phyloP scores from a whole-genome alignment of 2,329 filamentous ascomycete species.

The Aspergillus quadrilineatus region DNA sequence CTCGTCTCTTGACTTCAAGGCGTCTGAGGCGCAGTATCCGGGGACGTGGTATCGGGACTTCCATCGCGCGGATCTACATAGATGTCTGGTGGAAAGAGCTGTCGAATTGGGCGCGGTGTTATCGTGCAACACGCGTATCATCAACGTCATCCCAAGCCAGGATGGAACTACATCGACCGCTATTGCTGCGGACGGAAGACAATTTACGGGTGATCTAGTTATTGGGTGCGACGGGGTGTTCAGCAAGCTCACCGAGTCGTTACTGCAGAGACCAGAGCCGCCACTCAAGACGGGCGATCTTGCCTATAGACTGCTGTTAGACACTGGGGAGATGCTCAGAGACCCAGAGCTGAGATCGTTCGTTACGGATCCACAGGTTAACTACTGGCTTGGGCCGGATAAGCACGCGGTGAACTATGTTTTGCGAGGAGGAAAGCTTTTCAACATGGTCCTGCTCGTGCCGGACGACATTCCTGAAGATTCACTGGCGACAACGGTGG shows the following conservation, averaged over 20 bases:
- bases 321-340: conserved; percentile 49
- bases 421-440: conserved; percentile 50
- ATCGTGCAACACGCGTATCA: conserved; percentile 47
- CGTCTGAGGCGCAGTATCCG: conserved; percentile 39
- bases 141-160: conserved; percentile 38
- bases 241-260: conserved; percentile 41
- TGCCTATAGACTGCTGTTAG: conserved; percentile 53
- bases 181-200: conserved; percentile 26
- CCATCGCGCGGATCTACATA: conserved; percentile 55
- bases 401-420: conserved; percentile 60
- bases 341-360: conserved; percentile 48
- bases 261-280: conserved; percentile 47
- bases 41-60: conserved; percentile 53
- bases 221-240: conserved; percentile 31
- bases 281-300: conserved; percentile 56
- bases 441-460: conserved; percentile 58
- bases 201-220: conserved; percentile 26
- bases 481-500: conserved; percentile 42
- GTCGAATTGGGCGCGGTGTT: conserved; percentile 50
- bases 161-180: conserved; percentile 40
- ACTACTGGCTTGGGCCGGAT: conserved; percentile 56
- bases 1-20: conserved; percentile 50
- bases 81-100: conserved; percentile 49
- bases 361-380: conserved; percentile 49
- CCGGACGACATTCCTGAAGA: conserved; percentile 57